Evolutionary conservation across 192 early-diverging fungal species (phyloP).

Genomic region (Helicostylum pulchrum): DNA sequence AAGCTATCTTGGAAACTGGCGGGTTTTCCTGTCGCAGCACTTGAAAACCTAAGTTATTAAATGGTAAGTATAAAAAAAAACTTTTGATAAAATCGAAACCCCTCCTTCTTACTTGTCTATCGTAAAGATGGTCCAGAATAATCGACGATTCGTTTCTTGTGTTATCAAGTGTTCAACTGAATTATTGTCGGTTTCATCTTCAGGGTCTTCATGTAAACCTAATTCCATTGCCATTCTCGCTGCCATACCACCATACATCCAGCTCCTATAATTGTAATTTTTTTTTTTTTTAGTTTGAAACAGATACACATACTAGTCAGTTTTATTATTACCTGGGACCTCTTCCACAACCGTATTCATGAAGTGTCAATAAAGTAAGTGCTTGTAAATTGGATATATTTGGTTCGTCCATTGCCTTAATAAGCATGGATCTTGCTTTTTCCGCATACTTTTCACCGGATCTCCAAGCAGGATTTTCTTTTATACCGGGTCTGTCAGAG

Average conservation of each 20-base stretch:
- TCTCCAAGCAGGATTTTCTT: conserved; percentile 44
- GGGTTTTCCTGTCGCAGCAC: conserved; percentile 46
- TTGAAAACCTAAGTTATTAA: conserved; percentile 29
- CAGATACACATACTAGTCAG: background rate
- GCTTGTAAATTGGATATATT: conserved; percentile 48
- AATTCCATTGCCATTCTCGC: conserved; percentile 50
- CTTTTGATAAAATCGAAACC: too few relatives aligned
- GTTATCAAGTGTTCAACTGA: conserved; percentile 40
- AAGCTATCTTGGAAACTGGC: conserved; percentile 45
- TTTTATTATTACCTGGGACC: conserved; percentile 36
- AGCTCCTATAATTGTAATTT: conserved; percentile 28
- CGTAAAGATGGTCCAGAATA: conserved; percentile 51
- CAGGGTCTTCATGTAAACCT: conserved; percentile 48
- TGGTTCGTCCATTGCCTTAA: conserved; percentile 44
- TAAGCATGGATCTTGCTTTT: conserved; percentile 40
- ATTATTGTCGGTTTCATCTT: background rate
- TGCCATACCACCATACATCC: conserved; percentile 54
- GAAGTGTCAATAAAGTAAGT: conserved; percentile 42
- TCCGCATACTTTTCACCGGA: conserved; percentile 54
- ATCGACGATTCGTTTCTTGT: conserved; percentile 47
- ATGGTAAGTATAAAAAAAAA: background rate
- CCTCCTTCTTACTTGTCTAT: conserved; percentile 43
- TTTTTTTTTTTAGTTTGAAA: background rate
- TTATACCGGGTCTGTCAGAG: conserved; percentile 44
- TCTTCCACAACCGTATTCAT: conserved; percentile 48